Conservation (phyloP, 495 filamentous ascomycete species). For the Penicillium pancosmium region DNA sequence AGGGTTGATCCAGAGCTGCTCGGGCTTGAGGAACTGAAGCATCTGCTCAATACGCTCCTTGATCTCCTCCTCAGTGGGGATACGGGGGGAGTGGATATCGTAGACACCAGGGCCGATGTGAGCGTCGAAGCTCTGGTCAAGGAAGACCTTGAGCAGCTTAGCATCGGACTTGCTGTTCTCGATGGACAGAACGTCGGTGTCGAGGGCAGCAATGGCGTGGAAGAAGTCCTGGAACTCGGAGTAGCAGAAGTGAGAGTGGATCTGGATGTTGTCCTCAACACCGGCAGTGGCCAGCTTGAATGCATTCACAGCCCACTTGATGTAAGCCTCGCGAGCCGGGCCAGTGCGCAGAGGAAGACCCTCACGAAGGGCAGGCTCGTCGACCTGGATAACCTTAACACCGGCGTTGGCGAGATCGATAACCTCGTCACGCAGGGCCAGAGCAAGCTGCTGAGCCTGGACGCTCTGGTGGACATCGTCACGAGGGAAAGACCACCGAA, state of each 20-base stretch:
- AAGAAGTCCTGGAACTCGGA: constrained; percentile 99
- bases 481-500: constrained; percentile 99
- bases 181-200: constrained; percentile 96
- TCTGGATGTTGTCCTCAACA: constrained; percentile 92
- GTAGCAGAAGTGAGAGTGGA: constrained; percentile 99
- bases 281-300: constrained; percentile 94
- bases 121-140: constrained; percentile 91
- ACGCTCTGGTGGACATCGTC: constrained; percentile 98
- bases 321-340: constrained; percentile 89
- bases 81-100: constrained; percentile 98
- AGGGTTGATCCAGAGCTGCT: constrained; percentile 98
- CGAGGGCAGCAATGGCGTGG: constrained; percentile 96
- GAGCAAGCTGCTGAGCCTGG: constrained; percentile 96
- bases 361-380: constrained; percentile 98
- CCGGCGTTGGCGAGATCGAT: constrained; percentile 95
- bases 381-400: constrained; percentile 96
- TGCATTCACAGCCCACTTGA: constrained; percentile 93
- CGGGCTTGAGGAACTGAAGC: constrained; percentile 88
- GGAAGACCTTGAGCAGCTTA: constrained; percentile 97
- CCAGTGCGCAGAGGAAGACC: constrained; percentile 95
- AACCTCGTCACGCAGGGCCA: constrained; percentile 97
- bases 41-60: constrained; percentile 96
- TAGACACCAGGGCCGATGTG: constrained; percentile 99
- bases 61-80: constrained; percentile 94
- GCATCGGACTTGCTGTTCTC: constrained; percentile 99